Evolutionary conservation across 495 filamentous ascomycete species (phyloP).

Genomic region (Hypoxylon lenormandii): DNA sequence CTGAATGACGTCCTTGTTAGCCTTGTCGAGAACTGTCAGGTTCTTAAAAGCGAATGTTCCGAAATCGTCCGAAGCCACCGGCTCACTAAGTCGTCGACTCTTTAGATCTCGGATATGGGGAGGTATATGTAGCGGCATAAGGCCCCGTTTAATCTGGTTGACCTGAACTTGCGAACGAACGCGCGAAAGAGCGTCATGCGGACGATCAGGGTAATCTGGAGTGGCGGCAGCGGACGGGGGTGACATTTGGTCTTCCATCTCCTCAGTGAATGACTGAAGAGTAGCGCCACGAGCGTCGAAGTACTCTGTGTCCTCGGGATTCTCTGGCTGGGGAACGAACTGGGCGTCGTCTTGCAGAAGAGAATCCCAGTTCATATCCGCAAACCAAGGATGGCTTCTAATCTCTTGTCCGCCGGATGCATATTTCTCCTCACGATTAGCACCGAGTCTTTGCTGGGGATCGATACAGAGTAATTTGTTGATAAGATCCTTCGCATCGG

Average conservation of each 20-base stretch:
- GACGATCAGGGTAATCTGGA: slow-evolving; percentile 83
- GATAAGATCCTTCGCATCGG: slow-evolving; percentile 91
- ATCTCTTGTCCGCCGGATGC: slow-evolving; percentile 89
- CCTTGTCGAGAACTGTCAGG: slow-evolving; percentile 93
- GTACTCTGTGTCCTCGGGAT: slow-evolving; percentile 97
- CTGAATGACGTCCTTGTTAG: slow-evolving; percentile 98
- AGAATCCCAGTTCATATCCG: slow-evolving; percentile 86
- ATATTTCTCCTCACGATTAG: slow-evolving; percentile 82
- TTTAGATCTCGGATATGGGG: slow-evolving; percentile 92
- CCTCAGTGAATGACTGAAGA: slow-evolving; percentile 87
- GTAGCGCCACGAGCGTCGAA: slow-evolving; percentile 93
- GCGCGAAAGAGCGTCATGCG: slow-evolving; percentile 92
- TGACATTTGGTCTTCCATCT: slow-evolving; percentile 88
- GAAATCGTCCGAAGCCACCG: slow-evolving; percentile 88
- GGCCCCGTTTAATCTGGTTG: slow-evolving; percentile 79
- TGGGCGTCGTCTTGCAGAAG: slow-evolving; percentile 91
- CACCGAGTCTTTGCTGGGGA: slow-evolving; percentile 81
- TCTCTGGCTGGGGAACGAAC: slow-evolving; percentile 91
- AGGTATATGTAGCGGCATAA: slow-evolving; percentile 96
- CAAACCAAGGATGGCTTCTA: slow-evolving; percentile 87
- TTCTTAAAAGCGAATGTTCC: slow-evolving; percentile 98
- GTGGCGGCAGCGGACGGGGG: slow-evolving; percentile 72
- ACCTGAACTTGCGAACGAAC: slow-evolving; percentile 80
- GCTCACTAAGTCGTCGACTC: slow-evolving; percentile 88
- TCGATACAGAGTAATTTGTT: slow-evolving; percentile 87